These are phyloP conservation scores for Canavalia ensiformis DNA, from an alignment of 306 rosid genomes.

Conservation along the genomic window DNA sequence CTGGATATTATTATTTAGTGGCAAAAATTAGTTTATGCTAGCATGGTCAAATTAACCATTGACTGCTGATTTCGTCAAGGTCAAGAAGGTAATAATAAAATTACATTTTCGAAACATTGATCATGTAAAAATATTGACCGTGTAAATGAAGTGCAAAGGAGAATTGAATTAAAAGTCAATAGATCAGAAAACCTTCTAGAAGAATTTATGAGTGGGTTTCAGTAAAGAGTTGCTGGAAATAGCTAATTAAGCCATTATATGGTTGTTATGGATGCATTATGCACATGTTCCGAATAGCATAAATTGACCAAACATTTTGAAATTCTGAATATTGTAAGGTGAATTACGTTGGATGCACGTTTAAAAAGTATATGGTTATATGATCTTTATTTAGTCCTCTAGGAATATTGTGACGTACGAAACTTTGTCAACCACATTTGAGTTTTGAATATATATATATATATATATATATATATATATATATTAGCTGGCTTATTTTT, in stretches of 20 bases:
- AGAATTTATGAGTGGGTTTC: neutral
- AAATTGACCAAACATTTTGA: conserved; percentile 10
- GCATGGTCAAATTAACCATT: neutral
- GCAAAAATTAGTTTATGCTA: neutral
- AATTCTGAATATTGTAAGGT: neutral
- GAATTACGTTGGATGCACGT: conserved; percentile 17
- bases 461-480: too few species aligned
- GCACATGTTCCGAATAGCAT: neutral
- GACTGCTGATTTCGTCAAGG: neutral
- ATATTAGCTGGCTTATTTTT: neutral
- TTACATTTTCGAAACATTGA: too few species aligned
- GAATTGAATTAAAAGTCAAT: neutral
- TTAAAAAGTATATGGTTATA: neutral
- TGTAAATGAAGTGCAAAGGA: too few species aligned
- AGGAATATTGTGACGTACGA: neutral
- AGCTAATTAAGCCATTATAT: neutral
- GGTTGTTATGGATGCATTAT: conserved; percentile 5
- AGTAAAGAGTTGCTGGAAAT: neutral
- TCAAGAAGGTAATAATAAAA: neutral
- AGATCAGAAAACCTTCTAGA: neutral
- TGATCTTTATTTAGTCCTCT: neutral
- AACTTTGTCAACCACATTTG: conserved; percentile 12
- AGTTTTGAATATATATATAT: too few species aligned
- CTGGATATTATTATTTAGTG: too few species aligned
- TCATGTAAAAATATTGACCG: too few species aligned